Percentiles rank a stretch among this genome's conserved stretches.
phyloP scores from a whole-genome alignment of 768 basidiomycete species.

The Trametes villosa region DNA sequence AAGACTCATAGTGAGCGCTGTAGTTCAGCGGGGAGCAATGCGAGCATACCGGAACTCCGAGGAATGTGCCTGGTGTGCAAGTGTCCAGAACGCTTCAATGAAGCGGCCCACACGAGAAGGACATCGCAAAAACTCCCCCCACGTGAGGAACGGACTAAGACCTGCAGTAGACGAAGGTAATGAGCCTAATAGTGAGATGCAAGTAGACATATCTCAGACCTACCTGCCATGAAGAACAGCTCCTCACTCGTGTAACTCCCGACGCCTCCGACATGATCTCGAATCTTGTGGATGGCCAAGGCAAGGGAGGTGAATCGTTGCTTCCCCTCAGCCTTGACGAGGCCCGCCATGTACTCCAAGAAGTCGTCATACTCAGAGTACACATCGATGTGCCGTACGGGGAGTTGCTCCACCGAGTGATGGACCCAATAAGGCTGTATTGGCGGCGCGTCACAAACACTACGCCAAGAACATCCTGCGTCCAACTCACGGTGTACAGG shows the following conservation, averaged over 20 bases:
- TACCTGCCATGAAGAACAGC: conserved; percentile 14
- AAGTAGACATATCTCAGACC: too few relatives aligned
- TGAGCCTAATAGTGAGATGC: too few relatives aligned
- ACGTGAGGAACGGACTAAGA: conserved; percentile 6
- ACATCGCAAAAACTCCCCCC: conserved; percentile 3
- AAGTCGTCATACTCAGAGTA: conserved; percentile 6
- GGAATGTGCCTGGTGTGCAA: conserved; percentile 1
- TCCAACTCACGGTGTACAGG: neutral
- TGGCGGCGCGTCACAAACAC: neutral
- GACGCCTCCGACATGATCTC: conserved; percentile 6
- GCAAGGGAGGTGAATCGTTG: neutral
- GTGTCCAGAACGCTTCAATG: conserved; percentile 16
- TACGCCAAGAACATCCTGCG: neutral
- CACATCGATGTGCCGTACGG: conserved; percentile 2
- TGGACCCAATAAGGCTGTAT: conserved; percentile 1
- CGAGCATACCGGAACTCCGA: neutral
- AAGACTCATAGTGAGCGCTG: neutral
- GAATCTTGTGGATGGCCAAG: neutral
- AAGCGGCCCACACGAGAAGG: conserved; percentile 5
- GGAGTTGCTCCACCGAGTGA: neutral
- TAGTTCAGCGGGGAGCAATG: neutral
- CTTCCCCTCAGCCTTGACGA: neutral
- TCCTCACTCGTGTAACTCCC: conserved; percentile 10
- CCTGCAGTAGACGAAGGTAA: neutral
- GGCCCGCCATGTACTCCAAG: neutral